Evolutionary conservation across 441 rosid genomes (phyloP).

Genomic region (Caryocar brasiliense): DNA sequence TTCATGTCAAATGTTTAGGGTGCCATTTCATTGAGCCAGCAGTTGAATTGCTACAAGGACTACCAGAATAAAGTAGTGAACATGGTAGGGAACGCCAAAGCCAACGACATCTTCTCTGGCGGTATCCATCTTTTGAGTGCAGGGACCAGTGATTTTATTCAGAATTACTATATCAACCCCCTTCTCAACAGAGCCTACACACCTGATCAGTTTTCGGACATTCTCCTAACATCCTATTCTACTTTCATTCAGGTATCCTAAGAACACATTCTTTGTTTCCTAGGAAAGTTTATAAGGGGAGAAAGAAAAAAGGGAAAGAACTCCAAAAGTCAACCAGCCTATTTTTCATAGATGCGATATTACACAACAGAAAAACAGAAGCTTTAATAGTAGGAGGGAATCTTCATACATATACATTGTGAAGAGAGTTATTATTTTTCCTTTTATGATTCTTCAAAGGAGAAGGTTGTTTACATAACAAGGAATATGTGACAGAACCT

Average conservation of each 20-base stretch:
- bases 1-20: conserved; percentile 33
- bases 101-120: conserved; percentile 28
- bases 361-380: too few relatives aligned
- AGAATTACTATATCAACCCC: conserved; percentile 8
- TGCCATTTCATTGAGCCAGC: conserved; percentile 65
- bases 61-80: conserved; percentile 50
- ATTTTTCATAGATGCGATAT: too few relatives aligned
- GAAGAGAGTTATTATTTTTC: too few relatives aligned
- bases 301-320: too few relatives aligned
- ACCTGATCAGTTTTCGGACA: conserved; percentile 50
- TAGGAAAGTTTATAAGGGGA: too few relatives aligned
- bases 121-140: conserved; percentile 79
- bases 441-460: conserved; percentile 4
- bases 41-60: conserved; percentile 64
- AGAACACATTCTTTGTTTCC: background rate
- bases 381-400: background rate
- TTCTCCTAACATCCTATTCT: conserved; percentile 61
- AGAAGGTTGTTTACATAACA: conserved; percentile 11
- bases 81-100: conserved; percentile 23
- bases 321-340: too few relatives aligned
- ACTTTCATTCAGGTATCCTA: conserved; percentile 63
- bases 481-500: conserved; percentile 46
- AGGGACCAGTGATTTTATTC: conserved; percentile 26
- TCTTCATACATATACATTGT: too few relatives aligned
- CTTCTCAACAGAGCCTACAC: conserved; percentile 43